These are phyloP conservation scores for Sporobolus alterniflorus DNA, from an alignment of 202 grass and related monocot genomes.

Conservation along the genomic window DNA sequence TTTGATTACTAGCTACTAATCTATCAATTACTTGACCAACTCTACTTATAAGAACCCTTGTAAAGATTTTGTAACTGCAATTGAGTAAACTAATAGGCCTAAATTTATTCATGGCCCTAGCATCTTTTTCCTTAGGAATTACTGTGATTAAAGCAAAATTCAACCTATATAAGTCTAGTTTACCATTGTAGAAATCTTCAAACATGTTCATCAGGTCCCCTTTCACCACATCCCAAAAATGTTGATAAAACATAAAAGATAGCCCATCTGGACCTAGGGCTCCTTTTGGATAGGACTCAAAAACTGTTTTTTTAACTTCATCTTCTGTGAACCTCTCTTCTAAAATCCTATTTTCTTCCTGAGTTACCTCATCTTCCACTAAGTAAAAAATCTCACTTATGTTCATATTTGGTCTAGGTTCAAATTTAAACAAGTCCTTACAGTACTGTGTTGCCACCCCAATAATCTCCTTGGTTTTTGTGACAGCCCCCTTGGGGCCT, in stretches of 20 bases:
- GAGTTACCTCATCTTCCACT: no score
- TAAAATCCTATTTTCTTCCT: no score
- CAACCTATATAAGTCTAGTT: not conserved
- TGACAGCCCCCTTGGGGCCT: no score
- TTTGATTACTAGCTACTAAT: not conserved
- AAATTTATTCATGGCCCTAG: not conserved
- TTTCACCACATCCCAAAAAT: not conserved
- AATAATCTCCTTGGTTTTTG: no score
- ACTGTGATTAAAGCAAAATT: not conserved
- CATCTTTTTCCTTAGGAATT: not conserved
- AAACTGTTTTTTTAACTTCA: not conserved
- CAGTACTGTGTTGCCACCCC: no score
- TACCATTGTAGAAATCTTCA: no score
- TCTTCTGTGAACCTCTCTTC: not conserved
- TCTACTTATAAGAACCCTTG: accelerated
- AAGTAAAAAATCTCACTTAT: no score
- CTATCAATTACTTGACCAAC: not conserved
- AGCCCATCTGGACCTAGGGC: not conserved
- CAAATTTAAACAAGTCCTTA: no score
- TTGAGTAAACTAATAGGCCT: not conserved
- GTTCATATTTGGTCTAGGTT: no score
- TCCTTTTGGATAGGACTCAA: not conserved
- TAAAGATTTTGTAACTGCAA: not conserved
- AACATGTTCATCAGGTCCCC: not conserved
- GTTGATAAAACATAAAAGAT: not conserved